Evolutionary conservation across 345 rosid species (phyloP).

Genomic region (Salix purpurea): DNA sequence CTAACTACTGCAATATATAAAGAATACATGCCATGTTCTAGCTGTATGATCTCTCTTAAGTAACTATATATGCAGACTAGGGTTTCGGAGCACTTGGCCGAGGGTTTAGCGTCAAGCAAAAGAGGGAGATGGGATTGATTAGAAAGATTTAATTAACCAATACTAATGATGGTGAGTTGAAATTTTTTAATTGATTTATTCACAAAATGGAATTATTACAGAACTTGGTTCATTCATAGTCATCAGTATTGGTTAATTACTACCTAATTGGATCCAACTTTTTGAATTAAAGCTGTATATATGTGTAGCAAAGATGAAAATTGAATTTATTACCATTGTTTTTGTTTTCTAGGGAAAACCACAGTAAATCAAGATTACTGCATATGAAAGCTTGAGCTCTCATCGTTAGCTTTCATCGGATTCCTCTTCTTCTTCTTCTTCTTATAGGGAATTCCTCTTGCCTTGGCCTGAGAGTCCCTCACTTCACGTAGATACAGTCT

Average conservation of each 20-base stretch:
- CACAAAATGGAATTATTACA: neutral
- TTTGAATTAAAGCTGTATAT: neutral
- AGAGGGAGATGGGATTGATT: neutral
- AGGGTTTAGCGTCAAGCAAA: slow-evolving; percentile 30
- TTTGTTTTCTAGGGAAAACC: slow-evolving; percentile 10
- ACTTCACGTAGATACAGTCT: slow-evolving; percentile 71
- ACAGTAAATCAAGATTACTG: slow-evolving; percentile 30
- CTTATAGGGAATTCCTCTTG: slow-evolving; percentile 84
- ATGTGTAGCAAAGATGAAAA: neutral
- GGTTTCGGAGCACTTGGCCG: slow-evolving; percentile 34
- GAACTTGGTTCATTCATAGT: neutral
- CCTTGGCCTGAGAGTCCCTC: slow-evolving; percentile 79
- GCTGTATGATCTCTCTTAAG: slow-evolving; percentile 1
- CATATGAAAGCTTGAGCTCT: slow-evolving; percentile 36
- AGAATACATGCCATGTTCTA: neutral
- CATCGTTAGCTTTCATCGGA: slow-evolving; percentile 28
- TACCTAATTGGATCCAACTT: neutral
- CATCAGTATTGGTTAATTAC: neutral
- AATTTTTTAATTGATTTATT: neutral
- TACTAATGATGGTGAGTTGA: neutral
- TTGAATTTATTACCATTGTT: slow-evolving; percentile 24
- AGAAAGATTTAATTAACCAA: neutral
- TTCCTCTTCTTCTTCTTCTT: slow-evolving; percentile 77
- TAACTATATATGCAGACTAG: slow-evolving; percentile 26
- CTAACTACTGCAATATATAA: slow-evolving; percentile 5